phyloP scores from a whole-genome alignment of 345 rosid species.

The Fremontodendron californicum region DNA sequence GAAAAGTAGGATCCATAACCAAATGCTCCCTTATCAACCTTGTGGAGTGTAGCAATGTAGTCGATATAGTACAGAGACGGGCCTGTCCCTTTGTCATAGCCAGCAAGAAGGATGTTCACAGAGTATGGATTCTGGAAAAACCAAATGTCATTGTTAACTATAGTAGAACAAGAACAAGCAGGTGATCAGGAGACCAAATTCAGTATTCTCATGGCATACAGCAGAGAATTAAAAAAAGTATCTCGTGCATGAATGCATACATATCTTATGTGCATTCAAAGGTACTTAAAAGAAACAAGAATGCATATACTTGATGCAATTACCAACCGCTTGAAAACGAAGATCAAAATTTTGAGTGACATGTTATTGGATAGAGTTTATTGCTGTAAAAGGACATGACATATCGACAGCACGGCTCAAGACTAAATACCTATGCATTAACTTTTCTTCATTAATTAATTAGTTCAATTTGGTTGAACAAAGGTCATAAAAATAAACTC shows the following conservation, averaged over 20 bases:
- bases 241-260: background rate
- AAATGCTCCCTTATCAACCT: slow-evolving; percentile 94
- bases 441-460: background rate
- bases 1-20: slow-evolving; percentile 95
- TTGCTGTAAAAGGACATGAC: background rate
- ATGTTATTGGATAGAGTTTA: background rate
- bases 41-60: slow-evolving; percentile 94
- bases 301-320: background rate
- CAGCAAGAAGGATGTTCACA: slow-evolving; percentile 93
- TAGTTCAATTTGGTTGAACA: background rate
- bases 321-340: background rate
- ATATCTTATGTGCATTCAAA: background rate
- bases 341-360: background rate
- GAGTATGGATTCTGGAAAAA: slow-evolving; percentile 66
- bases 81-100: slow-evolving; percentile 88
- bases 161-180: background rate
- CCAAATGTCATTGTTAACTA: slow-evolving; percentile 3
- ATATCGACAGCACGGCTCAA: background rate
- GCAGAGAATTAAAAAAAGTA: background rate
- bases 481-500: background rate
- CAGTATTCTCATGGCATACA: background rate
- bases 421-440: background rate
- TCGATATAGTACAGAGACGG: slow-evolving; percentile 93
- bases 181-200: background rate
- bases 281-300: background rate